These are phyloP conservation scores for Suillus americanus DNA, from an alignment of 768 basidiomycete species.

Conservation along the genomic window DNA sequence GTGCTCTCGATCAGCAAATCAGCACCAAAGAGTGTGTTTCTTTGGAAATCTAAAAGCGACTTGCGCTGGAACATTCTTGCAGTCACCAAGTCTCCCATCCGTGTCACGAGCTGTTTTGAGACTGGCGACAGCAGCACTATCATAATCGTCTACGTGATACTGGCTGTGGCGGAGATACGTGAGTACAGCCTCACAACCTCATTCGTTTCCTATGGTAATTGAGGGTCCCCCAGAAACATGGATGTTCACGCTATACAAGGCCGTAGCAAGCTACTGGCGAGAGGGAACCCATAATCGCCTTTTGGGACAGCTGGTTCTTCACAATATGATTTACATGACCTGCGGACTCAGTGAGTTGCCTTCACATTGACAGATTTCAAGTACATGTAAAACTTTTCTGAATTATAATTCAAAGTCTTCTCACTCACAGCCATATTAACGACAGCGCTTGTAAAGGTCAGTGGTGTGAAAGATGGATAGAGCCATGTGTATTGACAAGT, in stretches of 20 bases:
- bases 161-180: background rate
- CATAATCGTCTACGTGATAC: background rate
- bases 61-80: background rate
- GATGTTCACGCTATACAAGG: background rate
- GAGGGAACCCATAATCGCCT: constrained; percentile 1
- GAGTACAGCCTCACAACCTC: background rate
- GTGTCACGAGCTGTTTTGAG: background rate
- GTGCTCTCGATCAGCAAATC: background rate
- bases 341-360: background rate
- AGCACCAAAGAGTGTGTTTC: background rate
- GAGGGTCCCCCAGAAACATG: background rate
- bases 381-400: background rate
- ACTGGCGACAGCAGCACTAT: background rate
- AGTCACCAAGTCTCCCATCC: background rate
- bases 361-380: background rate
- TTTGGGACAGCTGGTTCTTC: background rate
- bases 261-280: background rate
- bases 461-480: background rate
- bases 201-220: background rate
- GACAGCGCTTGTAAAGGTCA: background rate
- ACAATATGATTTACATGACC: constrained; percentile 1
- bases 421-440: background rate
- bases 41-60: background rate
- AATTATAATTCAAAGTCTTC: background rate
- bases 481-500: background rate